These are phyloP conservation scores for Pseudogymnoascus sp. DNA, from an alignment of 2,329 filamentous ascomycete species.

Conservation along the genomic window DNA sequence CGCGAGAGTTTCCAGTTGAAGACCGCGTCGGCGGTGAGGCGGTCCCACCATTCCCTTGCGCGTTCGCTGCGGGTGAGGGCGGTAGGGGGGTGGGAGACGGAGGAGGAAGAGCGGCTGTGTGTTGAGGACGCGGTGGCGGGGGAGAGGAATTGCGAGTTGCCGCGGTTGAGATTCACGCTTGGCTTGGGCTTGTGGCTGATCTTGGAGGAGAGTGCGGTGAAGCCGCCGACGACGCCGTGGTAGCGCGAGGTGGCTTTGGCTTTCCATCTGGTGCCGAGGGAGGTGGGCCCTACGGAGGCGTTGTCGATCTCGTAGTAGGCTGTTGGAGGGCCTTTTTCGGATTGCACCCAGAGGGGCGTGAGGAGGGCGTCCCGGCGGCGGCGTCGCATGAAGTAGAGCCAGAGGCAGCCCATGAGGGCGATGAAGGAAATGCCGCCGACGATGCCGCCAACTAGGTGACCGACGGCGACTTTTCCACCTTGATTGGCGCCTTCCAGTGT, in stretches of 20 bases:
- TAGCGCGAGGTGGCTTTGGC: constrained; percentile 8
- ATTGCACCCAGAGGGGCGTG: neutral
- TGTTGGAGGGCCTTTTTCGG: constrained; percentile 11
- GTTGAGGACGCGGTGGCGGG: constrained; percentile 20
- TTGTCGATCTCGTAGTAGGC: constrained; percentile 22
- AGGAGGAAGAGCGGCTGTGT: constrained; percentile 35
- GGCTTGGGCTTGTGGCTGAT: constrained; percentile 28
- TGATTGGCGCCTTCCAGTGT: constrained; percentile 12
- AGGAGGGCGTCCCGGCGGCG: constrained; percentile 11
- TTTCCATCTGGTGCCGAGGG: constrained; percentile 16
- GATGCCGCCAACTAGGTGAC: constrained; percentile 24
- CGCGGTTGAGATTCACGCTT: constrained; percentile 43
- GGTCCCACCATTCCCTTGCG: constrained; percentile 39
- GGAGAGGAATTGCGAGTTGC: constrained; percentile 44
- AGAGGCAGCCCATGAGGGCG: constrained; percentile 21
- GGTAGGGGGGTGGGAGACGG: constrained; percentile 14
- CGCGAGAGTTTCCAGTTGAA: constrained; percentile 30
- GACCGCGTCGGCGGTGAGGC: constrained; percentile 33
- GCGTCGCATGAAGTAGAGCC: constrained; percentile 21
- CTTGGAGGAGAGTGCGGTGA: constrained; percentile 3
- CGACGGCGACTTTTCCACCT: constrained; percentile 13
- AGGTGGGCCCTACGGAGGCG: constrained; percentile 15
- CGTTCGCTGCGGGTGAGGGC: constrained; percentile 26
- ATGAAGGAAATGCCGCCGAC: constrained; percentile 22
- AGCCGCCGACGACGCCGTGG: constrained; percentile 2